Evolutionary conservation across 345 rosid genomes (phyloP).

Genomic region (Jatropha curcas): DNA sequence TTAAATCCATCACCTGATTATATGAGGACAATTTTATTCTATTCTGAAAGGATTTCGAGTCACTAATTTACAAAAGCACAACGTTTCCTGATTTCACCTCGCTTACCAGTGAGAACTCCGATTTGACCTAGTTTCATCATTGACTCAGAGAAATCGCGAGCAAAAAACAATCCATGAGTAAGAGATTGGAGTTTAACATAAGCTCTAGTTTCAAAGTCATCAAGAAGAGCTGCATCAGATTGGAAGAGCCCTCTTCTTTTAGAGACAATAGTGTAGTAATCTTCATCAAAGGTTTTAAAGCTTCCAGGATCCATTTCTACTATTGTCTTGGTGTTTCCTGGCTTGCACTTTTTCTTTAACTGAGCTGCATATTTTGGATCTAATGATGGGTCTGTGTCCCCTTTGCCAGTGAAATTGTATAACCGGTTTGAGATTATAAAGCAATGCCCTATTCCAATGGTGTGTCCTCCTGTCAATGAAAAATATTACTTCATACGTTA

Average conservation of each 20-base stretch:
- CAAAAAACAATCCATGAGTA: constrained; percentile 32
- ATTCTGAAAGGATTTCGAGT: too few species aligned
- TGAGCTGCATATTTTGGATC: constrained; percentile 43
- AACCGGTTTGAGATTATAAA: constrained; percentile 32
- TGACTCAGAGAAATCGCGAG: constrained; percentile 19
- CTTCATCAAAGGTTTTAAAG: constrained; percentile 46
- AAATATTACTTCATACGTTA: too few species aligned
- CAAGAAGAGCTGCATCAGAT: constrained; percentile 63
- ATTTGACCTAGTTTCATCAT: constrained; percentile 17
- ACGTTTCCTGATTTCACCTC: constrained; percentile 21
- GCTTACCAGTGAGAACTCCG: constrained; percentile 18
- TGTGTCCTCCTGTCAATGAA: constrained; percentile 44
- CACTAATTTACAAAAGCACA: constrained; percentile 17
- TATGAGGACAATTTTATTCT: too few species aligned
- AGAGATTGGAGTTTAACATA: constrained; percentile 35
- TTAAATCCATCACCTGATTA: too few species aligned
- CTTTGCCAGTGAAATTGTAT: constrained; percentile 61
- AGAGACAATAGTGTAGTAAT: constrained; percentile 44
- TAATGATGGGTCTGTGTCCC: constrained; percentile 55
- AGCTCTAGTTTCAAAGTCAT: constrained; percentile 39
- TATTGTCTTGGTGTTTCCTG: constrained; percentile 26
- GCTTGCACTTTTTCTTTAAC: constrained; percentile 51
- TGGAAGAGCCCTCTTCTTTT: constrained; percentile 53
- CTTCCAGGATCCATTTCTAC: constrained; percentile 67
- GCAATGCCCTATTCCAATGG: constrained; percentile 58